Percentiles rank a stretch among this genome's conserved stretches.
phyloP scores from a whole-genome alignment of 192 early-diverging fungal genomes.

The Rhizophagus sp. region DNA sequence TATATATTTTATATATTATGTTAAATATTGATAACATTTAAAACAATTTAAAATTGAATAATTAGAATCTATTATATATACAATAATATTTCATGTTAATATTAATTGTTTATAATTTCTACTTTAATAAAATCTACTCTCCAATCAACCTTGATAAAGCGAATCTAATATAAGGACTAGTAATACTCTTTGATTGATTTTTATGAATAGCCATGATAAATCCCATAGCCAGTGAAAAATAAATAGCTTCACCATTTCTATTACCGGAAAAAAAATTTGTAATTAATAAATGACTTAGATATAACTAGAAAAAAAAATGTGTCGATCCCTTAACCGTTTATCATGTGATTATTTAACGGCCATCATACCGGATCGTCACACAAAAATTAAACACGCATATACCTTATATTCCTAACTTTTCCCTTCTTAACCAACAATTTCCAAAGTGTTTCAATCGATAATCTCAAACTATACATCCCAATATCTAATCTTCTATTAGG shows the following conservation, averaged over 20 bases:
- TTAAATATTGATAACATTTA: no score
- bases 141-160: not conserved
- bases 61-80: no score
- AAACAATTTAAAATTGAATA: no score
- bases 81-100: no score
- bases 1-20: no score
- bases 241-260: slow-evolving; percentile 23
- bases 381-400: not conserved
- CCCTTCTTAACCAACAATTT: slow-evolving; percentile 35
- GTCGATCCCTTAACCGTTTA: no score
- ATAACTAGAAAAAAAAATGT: not conserved
- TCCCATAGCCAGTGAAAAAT: slow-evolving; percentile 19
- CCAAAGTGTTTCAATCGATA: slow-evolving; percentile 37
- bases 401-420: slow-evolving; percentile 18
- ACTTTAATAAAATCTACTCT: not conserved
- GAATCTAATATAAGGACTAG: not conserved
- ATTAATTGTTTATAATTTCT: no score
- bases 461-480: slow-evolving; percentile 35
- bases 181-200: slow-evolving; percentile 15
- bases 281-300: not conserved
- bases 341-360: no score
- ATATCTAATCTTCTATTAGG: slow-evolving; percentile 30
- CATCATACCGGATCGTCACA: no score
- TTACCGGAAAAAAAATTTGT: not conserved
- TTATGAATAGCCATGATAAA: slow-evolving; percentile 11